Base-by-base conservation (phyloP, 305 asterid genomes). In the Fraxinus sp. region DNA sequence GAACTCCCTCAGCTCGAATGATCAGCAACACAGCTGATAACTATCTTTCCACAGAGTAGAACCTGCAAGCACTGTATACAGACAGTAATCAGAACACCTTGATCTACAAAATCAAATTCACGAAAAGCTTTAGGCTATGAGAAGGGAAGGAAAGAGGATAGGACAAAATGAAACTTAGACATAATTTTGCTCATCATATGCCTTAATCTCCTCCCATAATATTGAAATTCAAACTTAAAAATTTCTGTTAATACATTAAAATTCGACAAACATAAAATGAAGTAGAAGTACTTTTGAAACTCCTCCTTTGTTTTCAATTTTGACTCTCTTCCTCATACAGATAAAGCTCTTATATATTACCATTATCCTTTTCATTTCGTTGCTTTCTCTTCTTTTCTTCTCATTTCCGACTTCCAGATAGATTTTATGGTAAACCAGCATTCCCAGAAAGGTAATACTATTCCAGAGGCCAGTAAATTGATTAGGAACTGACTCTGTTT, bases 21-120 rank as follows among this genome's bases (percentile, higher is more conserved):
- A 74, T 59, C 59, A 10, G 46, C 44, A 18, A 6, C 49, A 77
- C 77, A 41, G 80, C 36, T 52, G 80, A 80, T 72, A 10, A 71
- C 84, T 37, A 82, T 46, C 86, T 78, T 77, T 81, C 76, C 16
- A 55, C 74, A 26, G 80, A 52, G 41, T 73, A 3, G 84, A 86
- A 84, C 85, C 90, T 86, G 90, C 82, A 85, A 81, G 80, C 77
- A 52, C 33, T 66, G 57, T 18, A 57, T 79, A 86, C 71, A 59
- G 72, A 78, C 82, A 76, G 86, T 79, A 77, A 79, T 85, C 81
- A 80, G 76, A 86, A 84, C 81, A 36, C 20, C 6, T 76, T 59
- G 26, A 33, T 26, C 46, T 71, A 13, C n/a, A 80, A 68, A 28
- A 68, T 68, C 20, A 68, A 68, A 68, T 68, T 68, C 20, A 30